These are phyloP conservation scores for Cucurbitaria berberidis DNA, from an alignment of 2,329 filamentous ascomycete species.

Conservation along the genomic window DNA sequence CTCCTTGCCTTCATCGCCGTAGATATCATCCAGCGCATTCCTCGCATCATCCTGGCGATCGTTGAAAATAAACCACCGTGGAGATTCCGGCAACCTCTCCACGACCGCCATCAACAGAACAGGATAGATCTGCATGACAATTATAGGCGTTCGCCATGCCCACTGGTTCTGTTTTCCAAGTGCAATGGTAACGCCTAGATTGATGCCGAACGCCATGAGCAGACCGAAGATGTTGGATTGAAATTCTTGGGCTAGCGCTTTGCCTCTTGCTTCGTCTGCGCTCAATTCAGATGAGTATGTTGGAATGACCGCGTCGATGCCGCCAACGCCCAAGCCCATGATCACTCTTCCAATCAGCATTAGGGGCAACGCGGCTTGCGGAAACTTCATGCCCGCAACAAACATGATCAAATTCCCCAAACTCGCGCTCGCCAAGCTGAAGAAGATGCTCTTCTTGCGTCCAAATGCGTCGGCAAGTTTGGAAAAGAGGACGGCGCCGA, in stretches of 20 bases:
- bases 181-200: constrained; percentile 59
- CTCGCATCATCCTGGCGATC: constrained; percentile 59
- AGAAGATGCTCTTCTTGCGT: constrained; percentile 62
- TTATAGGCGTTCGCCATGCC: constrained; percentile 68
- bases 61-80: constrained; percentile 63
- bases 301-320: constrained; percentile 66
- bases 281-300: constrained; percentile 65
- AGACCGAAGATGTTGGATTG: constrained; percentile 69
- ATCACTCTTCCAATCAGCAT: constrained; percentile 60
- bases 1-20: constrained; percentile 57
- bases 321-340: constrained; percentile 65
- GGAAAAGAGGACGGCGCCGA: constrained; percentile 64
- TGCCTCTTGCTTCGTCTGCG: constrained; percentile 63
- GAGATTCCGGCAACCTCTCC: constrained; percentile 62
- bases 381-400: constrained; percentile 58
- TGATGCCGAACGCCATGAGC: constrained; percentile 66
- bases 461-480: constrained; percentile 61
- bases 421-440: constrained; percentile 60
- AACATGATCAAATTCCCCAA: constrained; percentile 68
- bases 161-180: constrained; percentile 64
- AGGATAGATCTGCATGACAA: constrained; percentile 67
- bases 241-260: constrained; percentile 67
- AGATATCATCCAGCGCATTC: constrained; percentile 56
- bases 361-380: constrained; percentile 51
- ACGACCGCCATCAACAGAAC: constrained; percentile 61